phyloP scores from a whole-genome alignment of 176 grass and related monocot species.

The Oryza glaberrima region DNA sequence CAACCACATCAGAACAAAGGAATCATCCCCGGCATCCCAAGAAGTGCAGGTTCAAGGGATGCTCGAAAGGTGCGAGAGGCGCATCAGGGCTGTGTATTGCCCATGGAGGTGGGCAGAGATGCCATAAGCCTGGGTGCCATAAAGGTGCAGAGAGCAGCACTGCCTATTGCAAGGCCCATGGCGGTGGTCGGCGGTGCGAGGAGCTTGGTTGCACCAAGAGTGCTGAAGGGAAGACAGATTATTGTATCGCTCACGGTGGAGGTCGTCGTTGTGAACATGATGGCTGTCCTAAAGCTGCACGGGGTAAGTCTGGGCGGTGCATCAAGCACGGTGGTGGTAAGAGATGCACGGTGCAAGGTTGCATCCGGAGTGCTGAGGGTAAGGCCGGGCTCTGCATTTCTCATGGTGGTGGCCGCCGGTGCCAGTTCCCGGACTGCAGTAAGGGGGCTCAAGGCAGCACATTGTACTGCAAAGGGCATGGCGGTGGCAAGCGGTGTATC shows the following conservation, averaged over 20 bases:
- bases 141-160: slow-evolving; percentile 76
- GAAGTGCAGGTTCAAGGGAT: slow-evolving; percentile 75
- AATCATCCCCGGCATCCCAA: slow-evolving; percentile 56
- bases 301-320: slow-evolving; percentile 63
- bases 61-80: slow-evolving; percentile 68
- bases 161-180: slow-evolving; percentile 69
- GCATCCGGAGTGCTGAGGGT: slow-evolving; percentile 63
- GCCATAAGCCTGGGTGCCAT: slow-evolving; percentile 68
- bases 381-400: slow-evolving; percentile 73
- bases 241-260: slow-evolving; percentile 71
- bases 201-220: slow-evolving; percentile 74
- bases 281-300: slow-evolving; percentile 67
- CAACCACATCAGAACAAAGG: slow-evolving; percentile 52
- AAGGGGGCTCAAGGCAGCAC: slow-evolving; percentile 72
- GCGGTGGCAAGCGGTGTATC: slow-evolving; percentile 66
- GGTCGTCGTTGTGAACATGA: slow-evolving; percentile 56
- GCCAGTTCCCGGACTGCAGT: slow-evolving; percentile 52
- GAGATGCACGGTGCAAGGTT: slow-evolving; percentile 56
- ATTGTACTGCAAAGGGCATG: slow-evolving; percentile 66
- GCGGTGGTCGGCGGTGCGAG: slow-evolving; percentile 63
- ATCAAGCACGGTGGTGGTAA: slow-evolving; percentile 79
- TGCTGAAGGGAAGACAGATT: slow-evolving; percentile 72
- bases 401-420: slow-evolving; percentile 69
- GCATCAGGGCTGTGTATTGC: slow-evolving; percentile 70
- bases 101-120: slow-evolving; percentile 74